Percentiles rank a stretch among this genome's conserved stretches.
Evolutionary conservation across 2,329 filamentous ascomycete species (phyloP).

Genomic region (Claviceps africana): DNA sequence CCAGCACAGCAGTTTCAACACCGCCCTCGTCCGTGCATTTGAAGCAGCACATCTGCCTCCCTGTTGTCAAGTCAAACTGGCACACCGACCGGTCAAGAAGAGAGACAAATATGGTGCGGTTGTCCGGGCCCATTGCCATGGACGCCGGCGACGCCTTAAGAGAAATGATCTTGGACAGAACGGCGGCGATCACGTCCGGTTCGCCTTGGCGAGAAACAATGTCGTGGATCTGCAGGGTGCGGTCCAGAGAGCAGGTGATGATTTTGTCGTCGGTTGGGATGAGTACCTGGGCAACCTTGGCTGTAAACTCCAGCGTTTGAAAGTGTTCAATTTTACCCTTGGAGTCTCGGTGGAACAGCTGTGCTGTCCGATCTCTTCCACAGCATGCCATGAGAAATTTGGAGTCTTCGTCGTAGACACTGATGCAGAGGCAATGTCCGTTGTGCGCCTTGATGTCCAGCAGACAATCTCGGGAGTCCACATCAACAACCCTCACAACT

Average conservation of each 20-base stretch:
- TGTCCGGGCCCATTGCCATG: slow-evolving; percentile 57
- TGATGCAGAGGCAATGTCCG: slow-evolving; percentile 70
- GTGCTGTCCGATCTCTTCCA: slow-evolving; percentile 80
- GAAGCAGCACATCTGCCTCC: slow-evolving; percentile 58
- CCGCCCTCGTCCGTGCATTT: slow-evolving; percentile 71
- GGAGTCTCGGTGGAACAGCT: slow-evolving; percentile 58
- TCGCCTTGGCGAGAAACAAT: slow-evolving; percentile 55
- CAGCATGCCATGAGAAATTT: slow-evolving; percentile 63
- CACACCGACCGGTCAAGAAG: slow-evolving; percentile 46
- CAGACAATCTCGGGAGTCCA: slow-evolving; percentile 43
- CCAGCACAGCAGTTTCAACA: slow-evolving; percentile 69
- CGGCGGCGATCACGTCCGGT: slow-evolving; percentile 55
- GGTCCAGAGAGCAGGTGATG: slow-evolving; percentile 77
- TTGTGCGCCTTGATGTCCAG: slow-evolving; percentile 76
- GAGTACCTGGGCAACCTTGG: slow-evolving; percentile 62
- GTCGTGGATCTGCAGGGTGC: slow-evolving; percentile 73
- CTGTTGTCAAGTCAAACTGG: slow-evolving; percentile 50
- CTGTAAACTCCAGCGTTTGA: slow-evolving; percentile 87
- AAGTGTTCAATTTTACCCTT: slow-evolving; percentile 56
- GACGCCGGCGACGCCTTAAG: slow-evolving; percentile 79
- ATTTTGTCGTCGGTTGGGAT: slow-evolving; percentile 63
- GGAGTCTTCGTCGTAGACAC: slow-evolving; percentile 49
- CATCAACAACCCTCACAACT: slow-evolving; percentile 58
- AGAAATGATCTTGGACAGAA: slow-evolving; percentile 63
- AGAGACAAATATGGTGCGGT: slow-evolving; percentile 43